Base-by-base conservation (phyloP, 2,329 filamentous ascomycete genomes). In the Ophiostoma australiae region DNA sequence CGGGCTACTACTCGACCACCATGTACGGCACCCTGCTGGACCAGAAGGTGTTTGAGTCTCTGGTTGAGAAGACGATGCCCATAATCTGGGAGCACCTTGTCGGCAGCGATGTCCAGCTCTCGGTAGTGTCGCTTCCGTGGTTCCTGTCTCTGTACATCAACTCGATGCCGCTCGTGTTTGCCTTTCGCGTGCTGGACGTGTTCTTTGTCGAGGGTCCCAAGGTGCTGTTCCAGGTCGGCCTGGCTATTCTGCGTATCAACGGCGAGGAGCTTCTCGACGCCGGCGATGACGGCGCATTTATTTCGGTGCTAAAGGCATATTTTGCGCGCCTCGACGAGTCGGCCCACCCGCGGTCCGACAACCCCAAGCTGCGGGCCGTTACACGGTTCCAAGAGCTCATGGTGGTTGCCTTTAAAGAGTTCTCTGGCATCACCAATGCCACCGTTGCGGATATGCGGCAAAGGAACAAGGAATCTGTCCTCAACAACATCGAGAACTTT, bases 11-110 rank as follows among this genome's bases (percentile, higher is more conserved):
- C 80, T 98, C 94, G 5, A 96, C 91, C 23, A 99, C 96, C 74
- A 99, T 99, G 95, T 99, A 99, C 80, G 95, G 95, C 75, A 99
- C 95, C 0, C 84, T 99, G 5, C 86, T 99, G 55, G 95, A 99
- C 77, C 95, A 99, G 77, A 93, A 95, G 75, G 95, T 99, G 17
- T 99, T 99, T 76, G 95, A 99, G 81, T 96, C 92, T 2, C 84
- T 99, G 4, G 95, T 99, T n/a, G 95, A 99, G 80, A 95, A 93
- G 82, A 99, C 95, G 1, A 98, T 99, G 94, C 95, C 95, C 1
- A 91, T 99, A 72, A 86, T 99, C 20, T 99, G 95, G 94, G 94
- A 98, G 31, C 95, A 99, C 77, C 87, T 99, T n/a, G 91, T 94
- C 74, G 97, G 95, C 81, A 95, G 91, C 72, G 95, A 99, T 77